Conservation (phyloP, 345 rosid genomes). For the Mangifera indica region DNA sequence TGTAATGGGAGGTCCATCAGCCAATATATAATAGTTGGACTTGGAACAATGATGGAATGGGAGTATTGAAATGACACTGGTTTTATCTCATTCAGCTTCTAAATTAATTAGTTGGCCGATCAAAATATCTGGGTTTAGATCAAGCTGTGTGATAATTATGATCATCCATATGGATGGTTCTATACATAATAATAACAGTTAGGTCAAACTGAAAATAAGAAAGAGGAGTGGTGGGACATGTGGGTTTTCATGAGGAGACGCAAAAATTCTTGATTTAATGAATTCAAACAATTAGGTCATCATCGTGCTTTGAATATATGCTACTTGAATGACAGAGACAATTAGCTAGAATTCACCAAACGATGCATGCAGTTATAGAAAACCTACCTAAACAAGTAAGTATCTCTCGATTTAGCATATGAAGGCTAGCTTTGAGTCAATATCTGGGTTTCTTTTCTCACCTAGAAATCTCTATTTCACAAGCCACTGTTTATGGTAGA, state of each 20-base stretch:
- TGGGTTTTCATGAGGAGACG: background rate
- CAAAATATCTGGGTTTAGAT: background rate
- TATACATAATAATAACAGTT: no score
- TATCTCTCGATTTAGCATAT: conserved; percentile 8
- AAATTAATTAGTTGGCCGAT: background rate
- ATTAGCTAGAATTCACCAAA: conserved; percentile 7
- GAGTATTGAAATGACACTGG: no score
- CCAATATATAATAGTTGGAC: no score
- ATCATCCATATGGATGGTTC: background rate
- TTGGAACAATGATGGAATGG: background rate
- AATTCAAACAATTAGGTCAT: background rate
- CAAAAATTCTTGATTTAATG: background rate
- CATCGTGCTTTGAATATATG: background rate
- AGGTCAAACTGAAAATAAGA: background rate
- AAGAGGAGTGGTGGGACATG: background rate
- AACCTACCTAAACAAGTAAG: background rate
- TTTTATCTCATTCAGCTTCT: background rate
- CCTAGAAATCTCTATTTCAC: conserved; percentile 4
- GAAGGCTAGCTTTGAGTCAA: background rate
- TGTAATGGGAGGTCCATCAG: background rate
- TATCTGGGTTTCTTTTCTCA: conserved; percentile 3
- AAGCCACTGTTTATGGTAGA: conserved; percentile 10
- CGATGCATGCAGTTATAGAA: conserved; percentile 11
- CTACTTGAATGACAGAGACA: no score
- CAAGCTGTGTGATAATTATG: no score